These are phyloP conservation scores for Geotrichum klebahnii DNA, from an alignment of 1,139 yeast species.

Conservation along the genomic window DNA sequence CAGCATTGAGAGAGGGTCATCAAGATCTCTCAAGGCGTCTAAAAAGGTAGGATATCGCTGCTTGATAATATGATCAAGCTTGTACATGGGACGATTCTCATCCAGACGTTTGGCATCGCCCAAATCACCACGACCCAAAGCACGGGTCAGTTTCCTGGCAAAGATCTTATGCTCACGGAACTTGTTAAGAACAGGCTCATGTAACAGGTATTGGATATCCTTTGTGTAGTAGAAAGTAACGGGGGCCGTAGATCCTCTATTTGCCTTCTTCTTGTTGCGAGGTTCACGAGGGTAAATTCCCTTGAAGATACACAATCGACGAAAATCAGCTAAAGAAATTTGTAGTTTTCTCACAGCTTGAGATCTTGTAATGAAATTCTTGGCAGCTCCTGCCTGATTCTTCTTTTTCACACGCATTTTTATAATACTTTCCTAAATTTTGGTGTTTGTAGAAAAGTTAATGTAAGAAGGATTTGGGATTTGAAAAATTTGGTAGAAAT, in stretches of 20 bases:
- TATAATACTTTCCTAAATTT: background rate
- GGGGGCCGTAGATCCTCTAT: constrained; percentile 94
- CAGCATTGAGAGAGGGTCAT: constrained; percentile 93
- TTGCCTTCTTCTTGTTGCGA: constrained; percentile 91
- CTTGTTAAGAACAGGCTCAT: constrained; percentile 88
- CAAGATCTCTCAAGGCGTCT: constrained; percentile 89
- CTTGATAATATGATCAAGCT: constrained; percentile 82
- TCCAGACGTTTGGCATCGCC: constrained; percentile 84
- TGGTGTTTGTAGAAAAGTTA: background rate
- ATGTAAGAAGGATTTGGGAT: background rate
- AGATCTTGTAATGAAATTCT: constrained; percentile 87
- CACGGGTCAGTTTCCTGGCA: constrained; percentile 83
- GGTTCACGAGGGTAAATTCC: constrained; percentile 93
- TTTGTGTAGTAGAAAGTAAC: constrained; percentile 90
- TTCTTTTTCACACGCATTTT: constrained; percentile 62
- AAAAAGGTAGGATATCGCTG: constrained; percentile 93
- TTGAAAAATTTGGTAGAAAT: background rate
- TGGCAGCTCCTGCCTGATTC: constrained; percentile 85
- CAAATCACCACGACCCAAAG: constrained; percentile 88
- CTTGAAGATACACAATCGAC: constrained; percentile 93
- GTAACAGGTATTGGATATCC: constrained; percentile 90
- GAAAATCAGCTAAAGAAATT: constrained; percentile 94
- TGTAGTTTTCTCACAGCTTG: constrained; percentile 92
- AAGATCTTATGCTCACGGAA: constrained; percentile 95
- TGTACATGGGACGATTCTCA: constrained; percentile 74